A percentile compares a stretch with the other conserved stretches of the same genome.
These are phyloP conservation scores for Leptographium procerum DNA, from an alignment of 2,329 filamentous ascomycete species.

Conservation along the genomic window DNA sequence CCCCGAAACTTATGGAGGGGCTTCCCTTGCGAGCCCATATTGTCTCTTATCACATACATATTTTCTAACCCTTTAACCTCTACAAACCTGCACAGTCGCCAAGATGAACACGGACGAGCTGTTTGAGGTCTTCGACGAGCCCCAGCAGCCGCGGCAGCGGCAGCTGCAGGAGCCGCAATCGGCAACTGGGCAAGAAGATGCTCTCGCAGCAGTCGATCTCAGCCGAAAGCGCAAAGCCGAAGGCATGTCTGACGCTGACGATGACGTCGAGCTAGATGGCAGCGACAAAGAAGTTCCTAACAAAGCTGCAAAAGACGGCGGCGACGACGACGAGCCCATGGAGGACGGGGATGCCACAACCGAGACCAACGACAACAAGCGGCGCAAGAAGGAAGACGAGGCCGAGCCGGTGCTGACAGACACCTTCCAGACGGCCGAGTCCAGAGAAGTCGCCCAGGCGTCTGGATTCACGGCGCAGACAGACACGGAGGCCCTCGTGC, in stretches of 20 bases:
- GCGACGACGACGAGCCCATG: constrained; percentile 23
- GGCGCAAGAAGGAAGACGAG: constrained; percentile 34
- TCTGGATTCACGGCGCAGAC: constrained; percentile 52
- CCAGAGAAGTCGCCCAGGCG: constrained; percentile 75
- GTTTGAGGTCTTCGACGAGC: constrained; percentile 71
- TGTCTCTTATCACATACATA: neutral
- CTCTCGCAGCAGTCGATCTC: neutral
- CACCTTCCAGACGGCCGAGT: constrained; percentile 88
- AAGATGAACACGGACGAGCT: constrained; percentile 56
- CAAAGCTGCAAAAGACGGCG: constrained; percentile 21
- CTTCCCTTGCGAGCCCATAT: neutral
- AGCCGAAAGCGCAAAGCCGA: constrained; percentile 71
- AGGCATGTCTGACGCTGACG: constrained; percentile 32
- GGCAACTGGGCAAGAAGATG: neutral
- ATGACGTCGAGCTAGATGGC: neutral
- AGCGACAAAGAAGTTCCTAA: constrained; percentile 14
- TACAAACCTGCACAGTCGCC: too few species aligned
- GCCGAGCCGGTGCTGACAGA: constrained; percentile 76
- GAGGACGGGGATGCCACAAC: constrained; percentile 15
- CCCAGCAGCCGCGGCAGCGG: constrained; percentile 37
- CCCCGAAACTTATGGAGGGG: neutral
- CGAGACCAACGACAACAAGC: constrained; percentile 40
- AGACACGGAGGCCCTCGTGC: constrained; percentile 60
- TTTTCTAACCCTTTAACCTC: too few species aligned
- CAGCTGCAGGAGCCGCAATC: constrained; percentile 33